Base-by-base conservation (phyloP, 73 alveolate genomes). In the Halteria grandinella region DNA sequence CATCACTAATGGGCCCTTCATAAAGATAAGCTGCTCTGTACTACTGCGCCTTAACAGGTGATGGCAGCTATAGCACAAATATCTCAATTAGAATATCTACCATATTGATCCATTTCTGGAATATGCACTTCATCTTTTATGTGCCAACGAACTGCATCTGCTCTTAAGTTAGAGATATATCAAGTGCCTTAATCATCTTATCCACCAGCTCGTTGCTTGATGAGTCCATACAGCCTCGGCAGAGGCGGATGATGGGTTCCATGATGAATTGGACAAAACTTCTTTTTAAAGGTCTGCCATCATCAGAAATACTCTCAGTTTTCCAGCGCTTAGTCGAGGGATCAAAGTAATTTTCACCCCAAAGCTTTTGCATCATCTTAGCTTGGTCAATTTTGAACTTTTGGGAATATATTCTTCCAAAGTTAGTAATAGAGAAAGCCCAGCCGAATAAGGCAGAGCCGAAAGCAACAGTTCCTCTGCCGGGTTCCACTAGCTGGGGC, bases 271-370 rank as follows among this genome's bases (percentile, higher is more conserved):
- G 85, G 66, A 90, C 96, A 94, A 96, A 96, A 60, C 96, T 97
- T 94, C 99, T 93, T 88, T 89, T 87, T 77, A 91, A 81, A 45
- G 43, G 69, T 10, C 63, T 75, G 31, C 96, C 97, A 41, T 88
- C 94, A 28, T 93, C 98, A 70, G 89, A 94, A 31, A 69, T 75
- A 43, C 85, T 80, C 40, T 88, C 91, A 79, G 77, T 79, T 86
- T 91, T 48, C 99, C 99, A 95, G 62, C 91, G 91, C 96, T 97
- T 97, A 64, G 89, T 91, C 79, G 89, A 94, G 64, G 97, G 95
- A 80, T 97, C 97, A 87, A 90, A 97, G 95, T 81, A 97, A 92
- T 95, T 91, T 72, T 97, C 99, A 20, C 99, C 99, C 99, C 99
- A 97, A 66, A 97, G 89, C 76, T 89, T 95, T 73, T 83, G 63